A percentile compares a stretch with the other conserved stretches of the same genome.
Evolutionary conservation across 192 early-diverging fungal species (phyloP).

Genomic region (Spizellomyces punctatus): DNA sequence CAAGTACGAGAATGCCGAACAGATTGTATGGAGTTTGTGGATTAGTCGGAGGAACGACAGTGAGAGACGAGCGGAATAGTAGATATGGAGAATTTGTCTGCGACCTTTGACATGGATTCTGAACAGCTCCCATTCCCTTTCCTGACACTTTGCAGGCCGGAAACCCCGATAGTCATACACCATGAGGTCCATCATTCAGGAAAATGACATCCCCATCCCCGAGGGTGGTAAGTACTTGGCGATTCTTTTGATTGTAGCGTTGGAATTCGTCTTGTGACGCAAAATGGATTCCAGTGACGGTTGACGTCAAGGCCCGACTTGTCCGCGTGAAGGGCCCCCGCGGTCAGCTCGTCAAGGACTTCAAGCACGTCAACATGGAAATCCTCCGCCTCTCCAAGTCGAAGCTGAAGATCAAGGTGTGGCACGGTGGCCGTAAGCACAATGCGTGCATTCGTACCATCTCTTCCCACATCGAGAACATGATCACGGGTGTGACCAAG

Average conservation of each 20-base stretch:
- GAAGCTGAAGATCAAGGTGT: slow-evolving; percentile 86
- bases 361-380: slow-evolving; percentile 94
- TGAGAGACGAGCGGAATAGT: not conserved
- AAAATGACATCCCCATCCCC: slow-evolving; percentile 88
- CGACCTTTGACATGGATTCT: not conserved
- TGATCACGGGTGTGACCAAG: slow-evolving; percentile 98
- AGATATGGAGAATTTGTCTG: not conserved
- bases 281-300: slow-evolving; percentile 53
- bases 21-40: not conserved
- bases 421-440: slow-evolving; percentile 97
- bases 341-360: slow-evolving; percentile 83
- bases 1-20: not conserved
- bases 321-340: slow-evolving; percentile 91
- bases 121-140: not conserved
- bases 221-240: slow-evolving; percentile 60
- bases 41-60: too few species aligned
- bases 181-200: slow-evolving; percentile 93
- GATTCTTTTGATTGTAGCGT: too few species aligned
- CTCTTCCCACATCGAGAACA: slow-evolving; percentile 92
- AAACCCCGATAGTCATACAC: slow-evolving; percentile 17
- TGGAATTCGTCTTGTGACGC: not conserved
- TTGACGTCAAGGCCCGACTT: slow-evolving; percentile 86
- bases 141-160: slow-evolving; percentile 22
- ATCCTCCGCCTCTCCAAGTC: slow-evolving; percentile 68
- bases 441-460: slow-evolving; percentile 98